Percentiles rank a stretch among this genome's conserved stretches.
Evolutionary conservation across 768 basidiomycete species (phyloP).

Genomic region (Gautieria morchelliformis): DNA sequence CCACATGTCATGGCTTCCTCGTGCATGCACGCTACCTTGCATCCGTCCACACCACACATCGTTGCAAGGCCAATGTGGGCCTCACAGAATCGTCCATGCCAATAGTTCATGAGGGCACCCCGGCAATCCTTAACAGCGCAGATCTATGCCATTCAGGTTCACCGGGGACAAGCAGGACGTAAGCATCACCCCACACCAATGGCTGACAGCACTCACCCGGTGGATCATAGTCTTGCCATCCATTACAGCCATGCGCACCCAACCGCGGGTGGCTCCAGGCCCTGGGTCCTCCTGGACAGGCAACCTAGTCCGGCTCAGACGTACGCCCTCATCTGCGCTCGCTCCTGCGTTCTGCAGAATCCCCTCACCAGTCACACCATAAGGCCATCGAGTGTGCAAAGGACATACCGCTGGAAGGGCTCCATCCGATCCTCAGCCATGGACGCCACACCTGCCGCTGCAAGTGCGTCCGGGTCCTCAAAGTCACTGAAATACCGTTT

Average conservation of each 20-base stretch:
- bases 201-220: constrained; percentile 10
- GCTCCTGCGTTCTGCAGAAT: neutral
- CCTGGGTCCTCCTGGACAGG: neutral
- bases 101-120: constrained; percentile 20
- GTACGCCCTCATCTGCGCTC: neutral
- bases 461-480: neutral
- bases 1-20: constrained; percentile 8
- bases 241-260: constrained; percentile 24
- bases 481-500: neutral
- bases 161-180: neutral
- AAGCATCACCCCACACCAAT: neutral
- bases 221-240: constrained; percentile 24
- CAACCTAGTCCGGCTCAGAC: too few relatives aligned
- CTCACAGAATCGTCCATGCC: constrained; percentile 22
- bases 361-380: neutral
- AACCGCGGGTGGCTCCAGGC: constrained; percentile 16
- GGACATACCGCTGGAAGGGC: too few relatives aligned
- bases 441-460: neutral
- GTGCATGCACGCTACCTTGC: constrained; percentile 11
- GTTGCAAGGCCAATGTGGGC: constrained; percentile 13
- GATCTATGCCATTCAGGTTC: constrained; percentile 13
- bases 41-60: constrained; percentile 19
- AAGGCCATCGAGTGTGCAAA: neutral
- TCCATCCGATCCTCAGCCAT: neutral
- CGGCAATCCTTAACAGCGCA: constrained; percentile 15